These are phyloP conservation scores for Agrocybe chaxingu DNA, from an alignment of 768 basidiomycete genomes.

Conservation along the genomic window DNA sequence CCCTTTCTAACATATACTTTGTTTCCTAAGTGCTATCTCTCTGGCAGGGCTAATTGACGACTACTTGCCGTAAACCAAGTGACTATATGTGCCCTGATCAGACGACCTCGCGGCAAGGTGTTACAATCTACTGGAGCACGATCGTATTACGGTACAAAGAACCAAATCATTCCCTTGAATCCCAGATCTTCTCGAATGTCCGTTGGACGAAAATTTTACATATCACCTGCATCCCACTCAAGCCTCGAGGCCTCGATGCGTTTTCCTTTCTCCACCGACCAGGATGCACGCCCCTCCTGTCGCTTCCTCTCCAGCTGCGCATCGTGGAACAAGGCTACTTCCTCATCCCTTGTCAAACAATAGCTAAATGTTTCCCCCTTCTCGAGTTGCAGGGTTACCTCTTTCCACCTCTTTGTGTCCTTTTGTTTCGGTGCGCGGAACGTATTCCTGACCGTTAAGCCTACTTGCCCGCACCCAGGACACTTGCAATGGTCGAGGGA, in stretches of 20 bases:
- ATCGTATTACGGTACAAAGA: no score
- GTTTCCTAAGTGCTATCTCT: not conserved
- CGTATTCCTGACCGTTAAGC: not conserved
- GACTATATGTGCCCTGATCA: no score
- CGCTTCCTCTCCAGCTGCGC: not conserved
- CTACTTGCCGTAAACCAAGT: not conserved
- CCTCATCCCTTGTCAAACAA: not conserved
- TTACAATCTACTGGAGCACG: no score
- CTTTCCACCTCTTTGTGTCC: not conserved
- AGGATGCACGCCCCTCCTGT: not conserved
- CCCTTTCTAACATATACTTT: not conserved
- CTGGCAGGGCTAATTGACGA: not conserved
- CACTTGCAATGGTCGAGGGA: not conserved
- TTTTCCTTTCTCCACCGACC: not conserved
- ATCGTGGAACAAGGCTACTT: not conserved
- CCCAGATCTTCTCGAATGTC: not conserved
- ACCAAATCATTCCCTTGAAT: no score
- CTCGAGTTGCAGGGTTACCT: not conserved
- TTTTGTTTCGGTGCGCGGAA: not conserved
- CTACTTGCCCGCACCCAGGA: not conserved
- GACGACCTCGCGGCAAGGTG: no score
- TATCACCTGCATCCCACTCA: not conserved
- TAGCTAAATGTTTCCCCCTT: not conserved
- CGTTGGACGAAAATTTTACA: not conserved
- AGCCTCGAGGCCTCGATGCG: not conserved